phyloP scores from a whole-genome alignment of 2,329 filamentous ascomycete species.

The Phyllosticta paracitricarpa region DNA sequence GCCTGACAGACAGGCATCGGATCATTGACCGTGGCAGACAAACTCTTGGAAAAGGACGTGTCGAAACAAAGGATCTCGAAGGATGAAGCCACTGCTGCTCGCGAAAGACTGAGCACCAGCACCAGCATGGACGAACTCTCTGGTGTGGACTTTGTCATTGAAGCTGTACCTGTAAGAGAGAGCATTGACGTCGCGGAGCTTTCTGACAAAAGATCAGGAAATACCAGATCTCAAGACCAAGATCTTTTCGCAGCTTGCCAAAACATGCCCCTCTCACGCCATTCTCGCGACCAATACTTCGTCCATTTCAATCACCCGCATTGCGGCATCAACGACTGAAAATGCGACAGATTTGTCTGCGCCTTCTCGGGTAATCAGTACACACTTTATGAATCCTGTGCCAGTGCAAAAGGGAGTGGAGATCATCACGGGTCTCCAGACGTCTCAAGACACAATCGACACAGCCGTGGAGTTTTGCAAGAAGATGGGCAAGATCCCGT shows the following conservation, averaged over 20 bases:
- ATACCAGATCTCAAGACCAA: conserved; percentile 77
- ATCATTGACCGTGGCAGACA: conserved; percentile 47
- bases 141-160: conserved; percentile 91
- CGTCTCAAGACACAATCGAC: conserved; percentile 69
- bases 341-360: conserved; percentile 72
- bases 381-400: conserved; percentile 99
- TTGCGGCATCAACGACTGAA: conserved; percentile 73
- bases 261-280: conserved; percentile 72
- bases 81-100: conserved; percentile 64
- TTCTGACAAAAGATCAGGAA: conserved; percentile 38
- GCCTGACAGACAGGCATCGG: neutral
- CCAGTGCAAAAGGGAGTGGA: conserved; percentile 95
- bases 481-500: conserved; percentile 86
- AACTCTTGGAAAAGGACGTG: conserved; percentile 87
- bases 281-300: conserved; percentile 96
- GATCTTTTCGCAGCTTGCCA: conserved; percentile 75
- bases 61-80: conserved; percentile 76
- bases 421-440: conserved; percentile 92
- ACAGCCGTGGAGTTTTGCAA: conserved; percentile 78
- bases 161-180: conserved; percentile 63
- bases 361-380: conserved; percentile 81
- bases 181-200: neutral
- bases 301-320: conserved; percentile 95
- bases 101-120: conserved; percentile 57
- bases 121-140: conserved; percentile 68